Evolutionary conservation across 2,329 filamentous ascomycete genomes (phyloP).

Genomic region (Cercospora sp.): DNA sequence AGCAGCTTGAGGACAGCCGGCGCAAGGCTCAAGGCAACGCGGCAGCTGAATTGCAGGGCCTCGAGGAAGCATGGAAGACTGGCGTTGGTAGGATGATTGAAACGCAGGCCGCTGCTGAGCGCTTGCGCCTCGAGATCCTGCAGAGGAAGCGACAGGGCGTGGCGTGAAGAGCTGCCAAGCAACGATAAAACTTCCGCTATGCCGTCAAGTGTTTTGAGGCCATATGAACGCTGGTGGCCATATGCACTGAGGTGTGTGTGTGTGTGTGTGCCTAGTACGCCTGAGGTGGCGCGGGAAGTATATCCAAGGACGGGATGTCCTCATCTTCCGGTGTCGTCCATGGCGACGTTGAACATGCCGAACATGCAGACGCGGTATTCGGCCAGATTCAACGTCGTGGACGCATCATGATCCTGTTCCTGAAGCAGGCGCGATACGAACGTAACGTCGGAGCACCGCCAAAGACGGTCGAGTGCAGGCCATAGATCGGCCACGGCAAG

Average conservation of each 20-base stretch:
- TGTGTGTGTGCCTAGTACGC: background rate
- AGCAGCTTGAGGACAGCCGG: constrained; percentile 70
- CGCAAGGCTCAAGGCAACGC: constrained; percentile 69
- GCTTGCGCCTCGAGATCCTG: constrained; percentile 65
- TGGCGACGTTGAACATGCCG: background rate
- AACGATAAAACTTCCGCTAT: background rate
- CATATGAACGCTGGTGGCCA: background rate
- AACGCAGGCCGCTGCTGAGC: constrained; percentile 81
- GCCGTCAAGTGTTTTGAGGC: background rate
- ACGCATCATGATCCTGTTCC: background rate
- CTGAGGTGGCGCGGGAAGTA: background rate
- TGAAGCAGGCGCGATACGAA: background rate
- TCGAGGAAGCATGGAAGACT: constrained; percentile 77
- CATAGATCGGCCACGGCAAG: background rate
- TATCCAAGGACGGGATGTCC: background rate
- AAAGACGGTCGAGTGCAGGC: background rate
- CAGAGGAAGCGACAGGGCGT: constrained; percentile 57
- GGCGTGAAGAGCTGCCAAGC: constrained; percentile 15
- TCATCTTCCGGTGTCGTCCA: background rate
- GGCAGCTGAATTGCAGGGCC: constrained; percentile 67
- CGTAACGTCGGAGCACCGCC: background rate
- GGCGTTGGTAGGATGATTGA: constrained; percentile 80
- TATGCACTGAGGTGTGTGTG: background rate
- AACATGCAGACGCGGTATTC: background rate
- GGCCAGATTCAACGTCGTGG: background rate